These are phyloP conservation scores for Termitomyces sp. DNA, from an alignment of 768 basidiomycete genomes.

Conservation along the genomic window DNA sequence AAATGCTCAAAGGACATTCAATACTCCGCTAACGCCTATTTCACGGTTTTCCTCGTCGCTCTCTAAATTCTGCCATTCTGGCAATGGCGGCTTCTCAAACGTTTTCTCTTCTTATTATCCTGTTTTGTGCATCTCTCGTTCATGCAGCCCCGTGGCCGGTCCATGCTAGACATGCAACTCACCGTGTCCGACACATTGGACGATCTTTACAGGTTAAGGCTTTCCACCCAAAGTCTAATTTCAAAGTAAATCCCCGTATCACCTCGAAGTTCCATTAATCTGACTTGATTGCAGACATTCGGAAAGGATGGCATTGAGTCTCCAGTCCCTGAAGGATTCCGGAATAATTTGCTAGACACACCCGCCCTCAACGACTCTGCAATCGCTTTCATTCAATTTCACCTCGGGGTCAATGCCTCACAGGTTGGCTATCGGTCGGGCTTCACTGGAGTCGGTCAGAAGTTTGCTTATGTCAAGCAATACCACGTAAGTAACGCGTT, in stretches of 20 bases:
- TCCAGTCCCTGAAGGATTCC: slow-evolving; percentile 15
- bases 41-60: slow-evolving; percentile 13
- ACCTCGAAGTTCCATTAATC: neutral
- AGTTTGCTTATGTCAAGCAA: slow-evolving; percentile 32
- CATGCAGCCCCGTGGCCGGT: slow-evolving; percentile 32
- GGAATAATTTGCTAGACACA: slow-evolving; percentile 16
- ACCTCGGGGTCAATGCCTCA: slow-evolving; percentile 22
- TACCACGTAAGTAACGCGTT: slow-evolving; percentile 21
- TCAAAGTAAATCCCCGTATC: slow-evolving; percentile 18
- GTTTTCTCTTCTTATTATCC: slow-evolving; percentile 25
- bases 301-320: slow-evolving; percentile 25
- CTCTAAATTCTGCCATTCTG: slow-evolving; percentile 19
- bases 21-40: neutral
- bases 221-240: slow-evolving; percentile 26
- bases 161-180: slow-evolving; percentile 28
- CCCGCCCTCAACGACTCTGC: slow-evolving; percentile 28
- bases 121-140: slow-evolving; percentile 22
- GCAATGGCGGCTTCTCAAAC: slow-evolving; percentile 29
- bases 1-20: neutral
- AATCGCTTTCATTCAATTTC: slow-evolving; percentile 26
- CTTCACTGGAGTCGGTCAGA: slow-evolving; percentile 17
- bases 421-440: slow-evolving; percentile 23
- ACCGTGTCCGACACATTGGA: slow-evolving; percentile 28
- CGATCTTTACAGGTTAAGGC: slow-evolving; percentile 24
- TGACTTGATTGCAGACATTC: slow-evolving; percentile 21